phyloP scores from a whole-genome alignment of 768 basidiomycete species.

The Coprinellus micaceus region DNA sequence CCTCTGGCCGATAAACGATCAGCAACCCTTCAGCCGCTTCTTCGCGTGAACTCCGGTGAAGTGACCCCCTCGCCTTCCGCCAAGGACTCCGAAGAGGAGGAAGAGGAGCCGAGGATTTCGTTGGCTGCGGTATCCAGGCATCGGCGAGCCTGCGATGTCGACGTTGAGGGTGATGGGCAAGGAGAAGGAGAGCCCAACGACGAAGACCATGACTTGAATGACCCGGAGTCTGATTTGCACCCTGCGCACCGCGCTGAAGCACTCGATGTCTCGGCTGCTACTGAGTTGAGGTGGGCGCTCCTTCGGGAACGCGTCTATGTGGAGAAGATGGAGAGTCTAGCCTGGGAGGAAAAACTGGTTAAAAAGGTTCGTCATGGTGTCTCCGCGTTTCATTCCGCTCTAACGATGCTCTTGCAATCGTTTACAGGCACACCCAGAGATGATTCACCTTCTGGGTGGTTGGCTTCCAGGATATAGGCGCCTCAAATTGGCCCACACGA shows the following conservation, averaged over 20 bases:
- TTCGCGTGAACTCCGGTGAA: too few species aligned
- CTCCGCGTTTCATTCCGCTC: not conserved
- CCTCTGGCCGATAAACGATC: slow-evolving; percentile 36
- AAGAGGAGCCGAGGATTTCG: slow-evolving; percentile 15
- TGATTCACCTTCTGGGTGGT: slow-evolving; percentile 73
- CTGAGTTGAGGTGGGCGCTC: slow-evolving; percentile 90
- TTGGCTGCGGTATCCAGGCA: slow-evolving; percentile 4
- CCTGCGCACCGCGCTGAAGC: slow-evolving; percentile 84
- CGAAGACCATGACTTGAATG: slow-evolving; percentile 26
- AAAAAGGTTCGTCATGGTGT: slow-evolving; percentile 54
- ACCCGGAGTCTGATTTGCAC: slow-evolving; percentile 54
- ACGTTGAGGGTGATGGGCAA: slow-evolving; percentile 27
- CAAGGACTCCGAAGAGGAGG: slow-evolving; percentile 8
- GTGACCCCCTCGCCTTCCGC: slow-evolving; percentile 31
- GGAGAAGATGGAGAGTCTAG: slow-evolving; percentile 89
- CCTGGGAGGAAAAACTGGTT: slow-evolving; percentile 84
- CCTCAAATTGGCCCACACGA: slow-evolving; percentile 72
- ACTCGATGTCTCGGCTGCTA: slow-evolving; percentile 79
- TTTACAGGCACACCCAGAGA: slow-evolving; percentile 79
- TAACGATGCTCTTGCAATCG: slow-evolving; percentile 8
- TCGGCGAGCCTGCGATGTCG: slow-evolving; percentile 16
- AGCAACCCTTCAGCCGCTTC: slow-evolving; percentile 33
- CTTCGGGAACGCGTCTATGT: slow-evolving; percentile 85
- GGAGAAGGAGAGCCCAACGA: slow-evolving; percentile 37
- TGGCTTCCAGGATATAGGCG: slow-evolving; percentile 80